A percentile compares a stretch with the other conserved stretches of the same genome.
These are phyloP conservation scores for Saccharomycopsis lassenensis DNA, from an alignment of 805 yeast species.

Conservation along the genomic window DNA sequence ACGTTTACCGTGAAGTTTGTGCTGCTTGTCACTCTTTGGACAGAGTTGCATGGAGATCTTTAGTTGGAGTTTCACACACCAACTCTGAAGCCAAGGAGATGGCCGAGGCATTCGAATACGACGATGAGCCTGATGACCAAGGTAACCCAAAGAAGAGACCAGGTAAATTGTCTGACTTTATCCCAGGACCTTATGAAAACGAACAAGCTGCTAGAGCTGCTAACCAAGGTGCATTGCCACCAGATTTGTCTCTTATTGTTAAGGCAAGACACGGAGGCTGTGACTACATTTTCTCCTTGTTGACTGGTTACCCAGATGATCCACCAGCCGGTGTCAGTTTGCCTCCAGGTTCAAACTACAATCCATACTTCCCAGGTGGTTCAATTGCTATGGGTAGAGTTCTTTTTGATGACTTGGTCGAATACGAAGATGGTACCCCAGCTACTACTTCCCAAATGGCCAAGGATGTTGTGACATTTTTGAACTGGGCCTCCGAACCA, in stretches of 20 bases:
- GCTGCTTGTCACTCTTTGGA: constrained; percentile 97
- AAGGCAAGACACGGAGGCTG: constrained; percentile 98
- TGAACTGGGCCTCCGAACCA: constrained; percentile 98
- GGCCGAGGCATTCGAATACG: constrained; percentile 96
- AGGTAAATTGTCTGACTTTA: constrained; percentile 92
- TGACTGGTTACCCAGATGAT: constrained; percentile 98
- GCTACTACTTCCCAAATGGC: constrained; percentile 99
- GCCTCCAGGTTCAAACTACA: constrained; percentile 93
- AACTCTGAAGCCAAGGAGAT: constrained; percentile 81
- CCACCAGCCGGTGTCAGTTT: constrained; percentile 94
- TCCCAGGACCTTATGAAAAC: constrained; percentile 93
- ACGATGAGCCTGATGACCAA: constrained; percentile 96
- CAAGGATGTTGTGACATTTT: constrained; percentile 90
- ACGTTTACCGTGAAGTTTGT: constrained; percentile 97
- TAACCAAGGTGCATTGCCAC: constrained; percentile 98
- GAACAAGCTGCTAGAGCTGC: constrained; percentile 99
- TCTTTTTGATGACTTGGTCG: constrained; percentile 92
- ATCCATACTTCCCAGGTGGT: constrained; percentile 99
- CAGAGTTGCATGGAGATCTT: constrained; percentile 96
- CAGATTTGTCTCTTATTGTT: constrained; percentile 92
- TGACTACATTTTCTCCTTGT: constrained; percentile 87
- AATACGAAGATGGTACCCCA: constrained; percentile 98
- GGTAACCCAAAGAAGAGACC: constrained; percentile 92
- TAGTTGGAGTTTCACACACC: constrained; percentile 94
- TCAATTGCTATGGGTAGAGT: constrained; percentile 99